Conservation (phyloP, 345 rosid species). For the Carallia brachiata region DNA sequence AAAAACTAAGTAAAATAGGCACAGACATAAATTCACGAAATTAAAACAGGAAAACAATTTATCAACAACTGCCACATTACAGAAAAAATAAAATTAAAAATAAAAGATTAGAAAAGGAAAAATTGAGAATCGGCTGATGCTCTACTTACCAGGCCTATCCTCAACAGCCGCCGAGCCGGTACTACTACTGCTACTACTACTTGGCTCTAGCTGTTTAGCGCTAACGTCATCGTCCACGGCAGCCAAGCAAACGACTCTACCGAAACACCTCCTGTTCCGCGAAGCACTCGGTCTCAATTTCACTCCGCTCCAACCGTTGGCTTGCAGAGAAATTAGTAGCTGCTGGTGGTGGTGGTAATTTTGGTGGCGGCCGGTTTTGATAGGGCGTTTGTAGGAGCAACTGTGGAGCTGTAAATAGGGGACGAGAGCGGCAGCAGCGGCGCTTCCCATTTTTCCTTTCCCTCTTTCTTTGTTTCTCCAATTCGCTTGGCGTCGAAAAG, state of each 20-base stretch:
- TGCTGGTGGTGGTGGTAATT: not conserved
- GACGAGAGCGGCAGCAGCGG: conserved; percentile 56
- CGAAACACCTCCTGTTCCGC: conserved; percentile 25
- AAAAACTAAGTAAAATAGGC: too few species aligned
- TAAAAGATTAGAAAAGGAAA: not conserved
- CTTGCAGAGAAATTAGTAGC: conserved; percentile 19
- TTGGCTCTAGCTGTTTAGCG: conserved; percentile 36
- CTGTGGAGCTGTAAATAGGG: conserved; percentile 46
- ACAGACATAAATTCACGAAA: too few species aligned
- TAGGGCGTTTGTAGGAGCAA: conserved; percentile 42
- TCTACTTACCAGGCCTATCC: conserved; percentile 58
- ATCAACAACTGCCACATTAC: not conserved
- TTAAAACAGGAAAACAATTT: too few species aligned
- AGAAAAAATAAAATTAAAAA: not conserved
- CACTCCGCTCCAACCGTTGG: conserved; percentile 22
- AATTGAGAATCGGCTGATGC: not conserved
- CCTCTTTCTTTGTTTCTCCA: not conserved
- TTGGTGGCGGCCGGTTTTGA: conserved; percentile 16
- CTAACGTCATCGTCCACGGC: conserved; percentile 51
- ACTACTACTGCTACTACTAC: conserved; percentile 12
- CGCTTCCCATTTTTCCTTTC: conserved; percentile 48
- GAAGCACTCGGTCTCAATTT: conserved; percentile 31
- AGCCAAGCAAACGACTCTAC: conserved; percentile 37
- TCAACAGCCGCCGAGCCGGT: conserved; percentile 52
- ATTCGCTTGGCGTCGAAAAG: not conserved